Evolutionary conservation across 2,329 filamentous ascomycete species (phyloP), one percentile per base, ranked within the genome.

Genomic region (Pestalotiopsis sp.): DNA sequence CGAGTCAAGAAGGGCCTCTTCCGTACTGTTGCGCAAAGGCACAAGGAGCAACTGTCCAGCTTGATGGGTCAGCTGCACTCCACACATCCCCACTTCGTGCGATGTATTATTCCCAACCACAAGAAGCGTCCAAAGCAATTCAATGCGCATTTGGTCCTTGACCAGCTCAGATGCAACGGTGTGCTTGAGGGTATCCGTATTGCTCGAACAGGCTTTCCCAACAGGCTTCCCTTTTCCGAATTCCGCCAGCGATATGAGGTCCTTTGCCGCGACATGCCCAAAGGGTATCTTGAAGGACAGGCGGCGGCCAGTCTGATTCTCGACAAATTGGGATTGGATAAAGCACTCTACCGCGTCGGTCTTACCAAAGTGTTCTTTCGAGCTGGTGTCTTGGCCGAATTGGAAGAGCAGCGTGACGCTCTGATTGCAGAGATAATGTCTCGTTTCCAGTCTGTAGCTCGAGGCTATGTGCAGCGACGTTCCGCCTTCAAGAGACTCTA

Each of bases 151-250:
- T 88, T 99, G n/a, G 97, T 99, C 1, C 86, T 99, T 5, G 96
- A 99, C 75, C 97, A 99, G 78, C 84, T 99, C n/a, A 90, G 96
- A 65, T 99, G 96, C 81, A 99, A 99, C 78, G 96, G 96, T 92
- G 96, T 99, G 2, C 85, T 99, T n/a, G 96, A 99, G 81, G 96
- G 96, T 70, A 99, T 99, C 75, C 89, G 96, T 69, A 99, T 99
- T 79, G 96, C 96, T 26, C 90, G 96, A 59, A 99, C 97, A 4
- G 96, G 96, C 26, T 99, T 99, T 78, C 96, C 96, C 64, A 99
- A 99, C 77, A 88, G 96, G 72, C 85, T 99, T 39, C 88, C 93
- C 0, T 99, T 99, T 77, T 88, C 92, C 2, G 97, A 99, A 76
- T 99, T 99, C 81, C 90, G 96, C 66, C 93, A 97, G 75, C 91